Conservation (phyloP, 1,284 basidiomycete species). For the Sphaerobolus stellatus region DNA sequence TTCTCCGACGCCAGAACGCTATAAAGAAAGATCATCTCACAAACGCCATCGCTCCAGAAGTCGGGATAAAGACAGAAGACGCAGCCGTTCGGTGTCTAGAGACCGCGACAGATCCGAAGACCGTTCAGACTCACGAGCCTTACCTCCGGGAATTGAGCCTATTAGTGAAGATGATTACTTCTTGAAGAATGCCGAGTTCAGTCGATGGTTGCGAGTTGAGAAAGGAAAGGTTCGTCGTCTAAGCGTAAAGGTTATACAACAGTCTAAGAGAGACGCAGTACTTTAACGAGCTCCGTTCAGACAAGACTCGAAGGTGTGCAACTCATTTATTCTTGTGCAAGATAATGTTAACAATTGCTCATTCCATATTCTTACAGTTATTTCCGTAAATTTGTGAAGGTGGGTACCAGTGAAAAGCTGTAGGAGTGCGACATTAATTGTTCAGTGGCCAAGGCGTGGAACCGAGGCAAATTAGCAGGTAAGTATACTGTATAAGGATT, state of each 20-base stretch:
- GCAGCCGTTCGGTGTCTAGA: neutral
- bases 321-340: slow-evolving; percentile 12
- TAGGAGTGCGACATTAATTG: neutral
- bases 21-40: neutral
- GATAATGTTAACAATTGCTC: slow-evolving; percentile 24
- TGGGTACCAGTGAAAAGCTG: slow-evolving; percentile 24
- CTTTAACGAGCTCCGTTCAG: slow-evolving; percentile 73
- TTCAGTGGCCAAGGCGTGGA: slow-evolving; percentile 58
- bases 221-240: slow-evolving; percentile 61
- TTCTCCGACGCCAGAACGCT: neutral
- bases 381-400: slow-evolving; percentile 82
- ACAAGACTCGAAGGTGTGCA: slow-evolving; percentile 67
- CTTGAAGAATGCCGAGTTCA: slow-evolving; percentile 73
- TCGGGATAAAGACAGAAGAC: too few relatives aligned
- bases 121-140: slow-evolving; percentile 17
- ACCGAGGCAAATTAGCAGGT: slow-evolving; percentile 68
- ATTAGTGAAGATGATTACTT: slow-evolving; percentile 77
- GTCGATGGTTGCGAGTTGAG: slow-evolving; percentile 74
- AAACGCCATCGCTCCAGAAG: slow-evolving; percentile 3
- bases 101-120: slow-evolving; percentile 8
- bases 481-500: slow-evolving; percentile 21
- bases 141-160: slow-evolving; percentile 53
- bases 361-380: slow-evolving; percentile 61
- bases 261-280: slow-evolving; percentile 45
- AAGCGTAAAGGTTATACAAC: neutral